Evolutionary conservation across 306 rosid genomes (phyloP).

Genomic region (Bauhinia variegata): DNA sequence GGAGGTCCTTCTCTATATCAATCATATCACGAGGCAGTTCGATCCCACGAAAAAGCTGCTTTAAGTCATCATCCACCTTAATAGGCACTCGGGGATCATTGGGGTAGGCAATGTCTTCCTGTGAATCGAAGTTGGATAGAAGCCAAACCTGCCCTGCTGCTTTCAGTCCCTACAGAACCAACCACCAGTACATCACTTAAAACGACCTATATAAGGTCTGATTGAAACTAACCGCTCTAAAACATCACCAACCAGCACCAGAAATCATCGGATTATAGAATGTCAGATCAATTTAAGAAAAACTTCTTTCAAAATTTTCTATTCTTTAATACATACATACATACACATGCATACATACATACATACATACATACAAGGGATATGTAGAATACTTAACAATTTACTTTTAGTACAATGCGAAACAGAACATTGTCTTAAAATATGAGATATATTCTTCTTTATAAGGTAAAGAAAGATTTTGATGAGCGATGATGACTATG

Average conservation of each 20-base stretch:
- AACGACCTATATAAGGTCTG: slow-evolving; percentile 13
- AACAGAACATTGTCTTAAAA: background rate
- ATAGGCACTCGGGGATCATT: slow-evolving; percentile 77
- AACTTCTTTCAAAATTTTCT: slow-evolving; percentile 11
- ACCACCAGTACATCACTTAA: no score
- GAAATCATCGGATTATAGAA: slow-evolving; percentile 5
- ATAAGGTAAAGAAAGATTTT: background rate
- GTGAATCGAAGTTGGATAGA: slow-evolving; percentile 92
- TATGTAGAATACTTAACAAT: background rate
- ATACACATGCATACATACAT: no score
- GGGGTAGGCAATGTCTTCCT: slow-evolving; percentile 94
- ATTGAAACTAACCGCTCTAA: slow-evolving; percentile 29
- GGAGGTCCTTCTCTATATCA: slow-evolving; percentile 91
- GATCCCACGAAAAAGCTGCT: slow-evolving; percentile 70
- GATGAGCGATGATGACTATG: background rate
- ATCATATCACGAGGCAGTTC: slow-evolving; percentile 90
- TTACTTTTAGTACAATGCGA: background rate
- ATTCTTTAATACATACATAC: background rate
- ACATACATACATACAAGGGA: background rate
- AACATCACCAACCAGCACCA: slow-evolving; percentile 17
- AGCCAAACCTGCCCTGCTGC: slow-evolving; percentile 90
- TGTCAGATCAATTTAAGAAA: background rate
- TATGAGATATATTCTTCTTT: background rate
- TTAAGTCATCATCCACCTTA: slow-evolving; percentile 87
- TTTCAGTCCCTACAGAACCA: slow-evolving; percentile 60